phyloP scores from a whole-genome alignment of 129 eudicot genomes.

The Pseudognaphalium luteoalbum region DNA sequence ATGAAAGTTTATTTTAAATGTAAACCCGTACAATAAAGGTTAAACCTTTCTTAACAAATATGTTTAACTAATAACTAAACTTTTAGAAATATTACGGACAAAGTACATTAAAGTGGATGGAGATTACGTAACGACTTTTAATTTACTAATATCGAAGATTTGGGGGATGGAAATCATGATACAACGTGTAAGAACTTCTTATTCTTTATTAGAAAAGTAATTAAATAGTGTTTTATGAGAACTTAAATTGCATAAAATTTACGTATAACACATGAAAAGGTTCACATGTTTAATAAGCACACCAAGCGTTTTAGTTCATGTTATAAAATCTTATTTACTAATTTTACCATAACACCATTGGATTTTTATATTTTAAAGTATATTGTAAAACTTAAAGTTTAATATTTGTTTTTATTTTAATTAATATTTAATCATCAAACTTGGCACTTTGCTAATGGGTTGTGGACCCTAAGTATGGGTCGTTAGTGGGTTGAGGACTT shows the following conservation, averaged over 20 bases:
- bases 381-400: too few species aligned
- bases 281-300: slow-evolving; percentile 11
- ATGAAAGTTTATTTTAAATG: neutral
- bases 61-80: neutral
- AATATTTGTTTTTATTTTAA: neutral
- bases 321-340: neutral
- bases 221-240: neutral
- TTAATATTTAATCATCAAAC: neutral
- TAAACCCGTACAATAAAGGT: neutral
- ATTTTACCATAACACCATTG: neutral
- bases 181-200: neutral
- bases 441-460: neutral
- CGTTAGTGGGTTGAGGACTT: neutral
- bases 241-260: neutral
- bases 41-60: neutral
- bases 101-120: slow-evolving; percentile 19
- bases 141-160: slow-evolving; percentile 16
- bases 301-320: neutral
- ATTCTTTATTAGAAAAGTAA: neutral
- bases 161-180: slow-evolving; percentile 1
- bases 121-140: slow-evolving; percentile 20
- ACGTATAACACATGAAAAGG: neutral
- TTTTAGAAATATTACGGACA: neutral
- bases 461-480: slow-evolving; percentile 17
- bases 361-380: too few species aligned